phyloP scores from a whole-genome alignment of 805 yeast genomes.

The Myxozyma melibiosi region DNA sequence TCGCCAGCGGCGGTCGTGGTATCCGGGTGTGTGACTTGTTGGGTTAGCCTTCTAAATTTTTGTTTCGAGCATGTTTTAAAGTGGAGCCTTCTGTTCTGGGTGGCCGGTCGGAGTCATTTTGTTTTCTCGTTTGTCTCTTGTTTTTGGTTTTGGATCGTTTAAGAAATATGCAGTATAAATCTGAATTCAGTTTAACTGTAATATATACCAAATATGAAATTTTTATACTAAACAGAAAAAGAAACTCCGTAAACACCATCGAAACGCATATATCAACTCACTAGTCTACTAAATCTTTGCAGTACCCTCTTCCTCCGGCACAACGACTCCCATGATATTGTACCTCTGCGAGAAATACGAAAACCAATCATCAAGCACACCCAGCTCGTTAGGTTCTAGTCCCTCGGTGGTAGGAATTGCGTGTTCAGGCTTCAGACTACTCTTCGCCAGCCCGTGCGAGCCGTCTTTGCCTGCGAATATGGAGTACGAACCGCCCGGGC shows the following conservation, averaged over 20 bases:
- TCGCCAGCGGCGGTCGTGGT: constrained; percentile 10
- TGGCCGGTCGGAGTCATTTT: no score
- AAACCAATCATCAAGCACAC: constrained; percentile 74
- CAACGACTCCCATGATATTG: constrained; percentile 26
- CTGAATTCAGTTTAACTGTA: no score
- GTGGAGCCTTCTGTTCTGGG: no score
- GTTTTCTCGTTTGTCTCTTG: no score
- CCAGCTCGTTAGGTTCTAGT: constrained; percentile 60
- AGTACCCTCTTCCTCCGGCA: constrained; percentile 3
- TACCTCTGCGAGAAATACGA: constrained; percentile 49
- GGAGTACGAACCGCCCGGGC: constrained; percentile 74
- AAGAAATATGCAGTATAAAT: background rate
- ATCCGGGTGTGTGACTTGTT: constrained; percentile 31
- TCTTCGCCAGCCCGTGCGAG: constrained; percentile 72
- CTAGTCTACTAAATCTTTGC: constrained; percentile 13
- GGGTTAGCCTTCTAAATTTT: constrained; percentile 10
- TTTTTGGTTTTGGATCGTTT: background rate
- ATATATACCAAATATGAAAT: no score
- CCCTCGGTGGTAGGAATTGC: constrained; percentile 45
- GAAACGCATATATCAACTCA: background rate
- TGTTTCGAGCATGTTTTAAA: no score
- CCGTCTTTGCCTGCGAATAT: constrained; percentile 77
- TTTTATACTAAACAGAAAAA: background rate
- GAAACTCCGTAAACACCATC: constrained; percentile 5
- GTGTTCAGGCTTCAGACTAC: constrained; percentile 59